Evolutionary conservation across 495 filamentous ascomycete species (phyloP).

Genomic region (Aspergillus nidulans): DNA sequence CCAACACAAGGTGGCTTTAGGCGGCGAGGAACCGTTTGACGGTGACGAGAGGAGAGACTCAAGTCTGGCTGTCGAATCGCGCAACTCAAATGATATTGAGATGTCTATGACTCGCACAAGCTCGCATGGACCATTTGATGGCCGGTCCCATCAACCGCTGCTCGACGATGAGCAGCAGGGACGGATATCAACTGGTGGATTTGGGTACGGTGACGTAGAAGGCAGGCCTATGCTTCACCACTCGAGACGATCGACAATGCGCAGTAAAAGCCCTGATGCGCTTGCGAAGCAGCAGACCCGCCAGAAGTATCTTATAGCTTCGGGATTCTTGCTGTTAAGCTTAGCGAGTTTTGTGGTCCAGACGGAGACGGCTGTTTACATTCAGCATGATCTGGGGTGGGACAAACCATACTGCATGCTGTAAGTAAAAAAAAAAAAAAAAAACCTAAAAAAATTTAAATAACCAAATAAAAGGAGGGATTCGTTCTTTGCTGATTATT

Average conservation of each 20-base stretch:
- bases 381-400: slow-evolving; percentile 85
- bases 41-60: slow-evolving; percentile 11
- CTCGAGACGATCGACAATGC: slow-evolving; percentile 54
- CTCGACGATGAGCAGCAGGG: slow-evolving; percentile 51
- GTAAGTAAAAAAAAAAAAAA: slow-evolving; percentile 47
- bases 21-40: slow-evolving; percentile 12
- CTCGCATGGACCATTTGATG: slow-evolving; percentile 46
- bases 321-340: slow-evolving; percentile 73
- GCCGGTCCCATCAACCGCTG: slow-evolving; percentile 51
- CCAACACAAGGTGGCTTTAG: slow-evolving; percentile 21
- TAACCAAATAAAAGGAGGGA: no score
- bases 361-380: slow-evolving; percentile 91
- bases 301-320: slow-evolving; percentile 81
- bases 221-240: slow-evolving; percentile 41
- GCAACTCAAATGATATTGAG: slow-evolving; percentile 39
- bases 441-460: no score
- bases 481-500: neutral
- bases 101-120: slow-evolving; percentile 42
- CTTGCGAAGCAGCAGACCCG: slow-evolving; percentile 59
- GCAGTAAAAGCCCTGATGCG: slow-evolving; percentile 54
- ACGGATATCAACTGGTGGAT: slow-evolving; percentile 38
- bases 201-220: slow-evolving; percentile 34
- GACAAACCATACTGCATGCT: slow-evolving; percentile 98
- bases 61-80: slow-evolving; percentile 25
- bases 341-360: slow-evolving; percentile 81